Conservation (phyloP, 23 red algal genomes). For the Gracilaria gracilis region DNA sequence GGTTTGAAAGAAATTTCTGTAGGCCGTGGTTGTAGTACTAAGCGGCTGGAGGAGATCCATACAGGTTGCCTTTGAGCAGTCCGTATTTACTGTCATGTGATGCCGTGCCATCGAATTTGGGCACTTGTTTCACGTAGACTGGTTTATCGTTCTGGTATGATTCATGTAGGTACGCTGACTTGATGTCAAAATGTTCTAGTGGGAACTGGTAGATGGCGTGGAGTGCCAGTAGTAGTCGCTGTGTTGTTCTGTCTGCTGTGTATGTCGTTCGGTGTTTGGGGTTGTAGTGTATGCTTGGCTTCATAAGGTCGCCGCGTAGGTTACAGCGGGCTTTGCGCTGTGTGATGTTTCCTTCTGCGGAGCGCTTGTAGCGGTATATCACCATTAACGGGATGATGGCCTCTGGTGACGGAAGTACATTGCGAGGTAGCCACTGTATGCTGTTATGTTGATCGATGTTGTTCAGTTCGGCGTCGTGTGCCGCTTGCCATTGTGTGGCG, state of each 20-base stretch:
- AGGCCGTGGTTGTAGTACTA: neutral
- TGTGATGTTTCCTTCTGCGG: no score
- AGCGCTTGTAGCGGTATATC: no score
- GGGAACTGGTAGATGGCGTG: neutral
- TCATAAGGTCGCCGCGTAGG: no score
- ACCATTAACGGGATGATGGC: no score
- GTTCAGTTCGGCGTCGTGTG: no score
- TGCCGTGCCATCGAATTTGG: neutral
- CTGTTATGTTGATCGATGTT: neutral
- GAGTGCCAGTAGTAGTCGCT: neutral
- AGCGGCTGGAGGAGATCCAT: constrained; percentile 7
- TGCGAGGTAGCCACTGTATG: no score
- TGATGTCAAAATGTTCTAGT: constrained; percentile 3
- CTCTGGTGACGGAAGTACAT: no score
- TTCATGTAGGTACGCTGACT: constrained; percentile 4
- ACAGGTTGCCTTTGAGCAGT: constrained; percentile 9
- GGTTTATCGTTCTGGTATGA: neutral
- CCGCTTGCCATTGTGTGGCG: no score
- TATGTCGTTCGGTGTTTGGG: neutral
- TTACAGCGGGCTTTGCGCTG: no score
- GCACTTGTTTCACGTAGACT: constrained; percentile 14
- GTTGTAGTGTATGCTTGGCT: neutral
- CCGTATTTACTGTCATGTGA: neutral
- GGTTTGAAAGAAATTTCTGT: neutral
- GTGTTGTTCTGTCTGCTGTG: no score